These are phyloP conservation scores for Corymbia citriodora DNA, from an alignment of 441 rosid genomes.

Conservation along the genomic window DNA sequence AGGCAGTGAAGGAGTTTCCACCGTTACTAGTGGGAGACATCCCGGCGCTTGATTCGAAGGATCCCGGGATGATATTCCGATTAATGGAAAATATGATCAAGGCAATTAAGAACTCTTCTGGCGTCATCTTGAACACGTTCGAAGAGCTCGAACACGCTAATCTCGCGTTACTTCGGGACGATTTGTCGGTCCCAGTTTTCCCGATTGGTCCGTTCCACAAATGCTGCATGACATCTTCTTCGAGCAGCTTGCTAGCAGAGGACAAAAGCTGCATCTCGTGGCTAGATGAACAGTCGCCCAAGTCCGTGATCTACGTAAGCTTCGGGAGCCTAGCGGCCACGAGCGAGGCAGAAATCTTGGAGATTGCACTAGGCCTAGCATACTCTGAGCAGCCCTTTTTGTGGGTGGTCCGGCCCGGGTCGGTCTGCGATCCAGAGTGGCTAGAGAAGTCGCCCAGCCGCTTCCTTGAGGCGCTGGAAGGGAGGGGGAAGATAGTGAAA, in stretches of 20 bases:
- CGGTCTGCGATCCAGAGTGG: neutral
- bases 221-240: neutral
- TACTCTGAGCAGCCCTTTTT: neutral
- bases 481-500: neutral
- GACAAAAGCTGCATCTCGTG: neutral
- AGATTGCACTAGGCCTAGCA: slow-evolving; percentile 1
- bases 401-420: slow-evolving; percentile 1
- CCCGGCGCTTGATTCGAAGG: neutral
- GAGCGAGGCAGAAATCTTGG: neutral
- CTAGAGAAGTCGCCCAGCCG: neutral
- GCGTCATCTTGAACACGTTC: neutral
- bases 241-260: neutral
- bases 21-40: neutral
- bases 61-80: neutral
- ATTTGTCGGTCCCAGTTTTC: slow-evolving; percentile 22
- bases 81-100: neutral
- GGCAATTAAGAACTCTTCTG: neutral
- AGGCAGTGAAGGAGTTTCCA: neutral
- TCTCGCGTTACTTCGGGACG: slow-evolving; percentile 4
- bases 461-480: neutral
- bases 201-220: slow-evolving; percentile 29
- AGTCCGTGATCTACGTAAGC: slow-evolving; percentile 10
- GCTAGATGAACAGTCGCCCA: neutral
- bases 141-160: slow-evolving; percentile 19
- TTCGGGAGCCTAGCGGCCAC: neutral